Evolutionary conservation across 1,139 yeast species (phyloP), one percentile per base, ranked within the genome.

Genomic region (Nakaseomyces delphensis): DNA sequence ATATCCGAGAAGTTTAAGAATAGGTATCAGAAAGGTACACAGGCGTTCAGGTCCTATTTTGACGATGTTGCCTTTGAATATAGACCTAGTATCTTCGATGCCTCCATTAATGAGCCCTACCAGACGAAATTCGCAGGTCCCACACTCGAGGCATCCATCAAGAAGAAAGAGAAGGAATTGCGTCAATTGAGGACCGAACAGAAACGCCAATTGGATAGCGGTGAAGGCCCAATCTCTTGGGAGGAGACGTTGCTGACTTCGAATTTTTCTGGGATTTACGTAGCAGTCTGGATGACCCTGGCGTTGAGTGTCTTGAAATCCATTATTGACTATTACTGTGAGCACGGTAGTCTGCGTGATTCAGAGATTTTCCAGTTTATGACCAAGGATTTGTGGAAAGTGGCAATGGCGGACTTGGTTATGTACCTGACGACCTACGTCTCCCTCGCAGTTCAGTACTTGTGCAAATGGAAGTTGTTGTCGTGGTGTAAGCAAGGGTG

Each of bases 341-440:
- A 62, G 37, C 61, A 66, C 4, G 56, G 60, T n/a, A 53, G 66
- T 16, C 61, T 67, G 41, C 56, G 67, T 36, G 67, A 75, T 21
- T 70, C 77, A 38, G 74, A 77, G 24, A 72, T 84, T 24, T 62
- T 79, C 60, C 51, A 53, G n/a, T 53, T 56, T 29, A 52, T 86
- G 62, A 54, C 67, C 5, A 67, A 69, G 25, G 89, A 84, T 51
- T 43, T 85, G 16, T 49, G 74, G 45, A 72, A 73, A 50, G 79
- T 86, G 23, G 95, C 77, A 0, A 49, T 80, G 18, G 77, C 84
- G 1, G 96, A 86, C 59, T 61, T 78, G 33, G 60, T 60, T 36
- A 82, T 86, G 91, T 86, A 85, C 56, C 51, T 79, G 24, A 56
- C 76, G 14, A 73, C 76, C 28, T 86, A 79, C 55, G 62, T 75